Percentiles rank a stretch among this genome's conserved stretches.
Conservation (phyloP, 495 filamentous ascomycete genomes). For the Beverwykella pulmonaria region DNA sequence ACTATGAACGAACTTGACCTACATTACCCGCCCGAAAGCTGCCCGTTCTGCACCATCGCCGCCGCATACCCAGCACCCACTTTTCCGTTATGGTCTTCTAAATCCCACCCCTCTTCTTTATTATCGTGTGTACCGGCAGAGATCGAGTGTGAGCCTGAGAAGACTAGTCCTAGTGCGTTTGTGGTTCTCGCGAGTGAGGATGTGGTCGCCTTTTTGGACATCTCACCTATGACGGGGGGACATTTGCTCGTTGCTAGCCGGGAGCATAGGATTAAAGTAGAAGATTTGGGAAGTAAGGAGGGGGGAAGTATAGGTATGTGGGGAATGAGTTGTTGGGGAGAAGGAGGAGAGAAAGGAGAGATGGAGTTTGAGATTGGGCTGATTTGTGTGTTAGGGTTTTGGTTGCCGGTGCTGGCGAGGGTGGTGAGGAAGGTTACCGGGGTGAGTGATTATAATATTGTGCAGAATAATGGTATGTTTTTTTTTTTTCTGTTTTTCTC, state of each 20-base stretch:
- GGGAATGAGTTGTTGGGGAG: neutral
- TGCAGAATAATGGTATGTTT: conserved; percentile 83
- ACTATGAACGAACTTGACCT: conserved; percentile 32
- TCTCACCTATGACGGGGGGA: conserved; percentile 73
- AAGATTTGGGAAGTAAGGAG: conserved; percentile 66
- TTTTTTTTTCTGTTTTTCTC: neutral
- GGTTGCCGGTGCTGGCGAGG: conserved; percentile 73
- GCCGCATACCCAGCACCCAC: conserved; percentile 42
- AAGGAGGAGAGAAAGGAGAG: neutral
- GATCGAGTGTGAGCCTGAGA: conserved; percentile 30
- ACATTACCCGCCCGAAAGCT: conserved; percentile 43
- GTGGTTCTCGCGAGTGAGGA: conserved; percentile 72
- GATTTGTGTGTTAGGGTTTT: conserved; percentile 44
- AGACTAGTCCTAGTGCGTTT: conserved; percentile 49
- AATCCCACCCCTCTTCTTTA: conserved; percentile 48
- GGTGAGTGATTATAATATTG: conserved; percentile 82
- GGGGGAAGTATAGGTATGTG: conserved; percentile 55
- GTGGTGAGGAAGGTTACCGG: conserved; percentile 66
- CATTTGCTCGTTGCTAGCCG: conserved; percentile 79
- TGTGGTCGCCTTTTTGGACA: conserved; percentile 85
- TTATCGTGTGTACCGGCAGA: conserved; percentile 42
- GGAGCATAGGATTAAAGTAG: conserved; percentile 69
- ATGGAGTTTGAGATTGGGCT: neutral
- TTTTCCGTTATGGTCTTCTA: conserved; percentile 5
- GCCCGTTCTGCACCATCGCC: conserved; percentile 71